Evolutionary conservation across 148 eudicot species (phyloP).

Genomic region (Silene latifolia): DNA sequence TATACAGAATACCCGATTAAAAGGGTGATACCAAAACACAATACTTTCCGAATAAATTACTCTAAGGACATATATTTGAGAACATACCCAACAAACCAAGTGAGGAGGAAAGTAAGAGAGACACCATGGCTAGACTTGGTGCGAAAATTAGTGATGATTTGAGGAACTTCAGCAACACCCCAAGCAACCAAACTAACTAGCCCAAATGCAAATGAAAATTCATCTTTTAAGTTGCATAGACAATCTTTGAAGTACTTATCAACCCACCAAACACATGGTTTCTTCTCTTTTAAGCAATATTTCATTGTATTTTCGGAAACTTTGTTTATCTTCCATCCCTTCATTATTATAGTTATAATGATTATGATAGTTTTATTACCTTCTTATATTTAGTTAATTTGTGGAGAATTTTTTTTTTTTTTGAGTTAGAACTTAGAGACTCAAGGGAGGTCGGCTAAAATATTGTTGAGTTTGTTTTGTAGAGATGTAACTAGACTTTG

Average conservation of each 20-base stretch:
- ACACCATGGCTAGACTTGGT: constrained; percentile 94
- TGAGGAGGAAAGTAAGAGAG: constrained; percentile 74
- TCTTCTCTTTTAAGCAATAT: constrained; percentile 60
- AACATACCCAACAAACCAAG: constrained; percentile 79
- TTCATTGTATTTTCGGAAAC: constrained; percentile 22
- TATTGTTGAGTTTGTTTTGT: neutral
- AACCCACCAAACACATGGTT: constrained; percentile 65
- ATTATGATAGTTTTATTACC: no score
- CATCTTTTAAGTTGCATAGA: constrained; percentile 58
- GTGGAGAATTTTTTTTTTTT: neutral
- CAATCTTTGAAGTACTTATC: constrained; percentile 78
- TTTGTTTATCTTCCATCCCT: neutral
- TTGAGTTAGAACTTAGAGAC: neutral
- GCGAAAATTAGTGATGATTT: constrained; percentile 82
- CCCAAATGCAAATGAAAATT: constrained; percentile 75
- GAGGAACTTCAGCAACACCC: constrained; percentile 98
- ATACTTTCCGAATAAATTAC: no score
- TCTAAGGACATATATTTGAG: no score
- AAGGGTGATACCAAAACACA: neutral
- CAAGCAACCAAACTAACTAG: constrained; percentile 67
- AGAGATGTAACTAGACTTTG: neutral
- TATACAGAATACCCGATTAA: no score
- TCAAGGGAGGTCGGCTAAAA: no score
- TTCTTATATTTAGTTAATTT: neutral
- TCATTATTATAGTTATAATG: constrained; percentile 12